Base-by-base conservation (phyloP, 352 stramenopile species). In the Phytopythium ostracodes region DNA sequence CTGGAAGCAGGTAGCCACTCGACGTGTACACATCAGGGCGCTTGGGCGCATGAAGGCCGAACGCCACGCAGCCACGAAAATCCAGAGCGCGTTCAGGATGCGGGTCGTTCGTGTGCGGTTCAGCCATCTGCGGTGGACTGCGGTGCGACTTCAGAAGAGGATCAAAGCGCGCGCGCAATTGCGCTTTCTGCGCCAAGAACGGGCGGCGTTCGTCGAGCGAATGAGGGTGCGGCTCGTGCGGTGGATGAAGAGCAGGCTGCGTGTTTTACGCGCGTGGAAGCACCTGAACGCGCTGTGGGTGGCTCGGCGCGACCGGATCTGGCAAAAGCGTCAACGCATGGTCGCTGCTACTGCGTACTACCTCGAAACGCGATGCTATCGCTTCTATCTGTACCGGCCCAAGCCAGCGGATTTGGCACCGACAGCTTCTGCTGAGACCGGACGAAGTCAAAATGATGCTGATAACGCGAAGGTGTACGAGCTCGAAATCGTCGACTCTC, bases 241-340 rank as follows among this genome's bases (percentile, higher is more conserved):
- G 14, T 91, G 79, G 81, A 87, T 86, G 77, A 68, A 64, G 1
- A 49, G 61, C 17, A 66, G 76, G 0, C 63, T 88, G 4, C 70
- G 72, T 18, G 56, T 81, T 1, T 44, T 89, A 40, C 65, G 66
- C 7, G 68, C 59, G 58, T 89, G 82, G 82, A 87, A 84, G 36
- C 40, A 56, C 36, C n/a, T 76, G 15, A 84, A 89, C 38, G 72
- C 65, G 8, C 46, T 49, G 20, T 84, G 72, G 61, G 67, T 78
- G 18, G 71, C 71, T 22, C 65, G 78, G 2, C 72, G 75, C 8
- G 73, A 73, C 5, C 66, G 76, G 22, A 84, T 88, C 22, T 72
- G 63, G 38, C 70, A 69, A 18, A 89, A 88, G 60, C 65, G 73
- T 1, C 63, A 60, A 11, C 70, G 75, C 1, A 62, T 72, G 14